Base-by-base conservation (phyloP, 1,284 basidiomycete species). In the Cryptococcus neoformans region DNA sequence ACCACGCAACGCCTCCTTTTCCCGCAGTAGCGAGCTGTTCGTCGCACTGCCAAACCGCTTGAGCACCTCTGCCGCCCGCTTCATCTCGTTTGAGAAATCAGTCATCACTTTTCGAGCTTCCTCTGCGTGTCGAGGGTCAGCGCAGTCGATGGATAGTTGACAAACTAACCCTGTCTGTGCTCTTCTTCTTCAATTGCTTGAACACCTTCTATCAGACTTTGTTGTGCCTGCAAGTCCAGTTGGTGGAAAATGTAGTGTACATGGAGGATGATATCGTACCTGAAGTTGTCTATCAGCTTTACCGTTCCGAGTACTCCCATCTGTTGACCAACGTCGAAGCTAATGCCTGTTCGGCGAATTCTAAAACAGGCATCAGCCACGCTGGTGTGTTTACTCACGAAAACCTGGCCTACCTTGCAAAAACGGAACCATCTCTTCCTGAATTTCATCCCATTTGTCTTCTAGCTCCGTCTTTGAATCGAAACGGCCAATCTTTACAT, bases 391-490 rank as follows among this genome's bases (percentile, higher is more conserved):
- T 16, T 36, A 36, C 17, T 17, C 28, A 21, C 35, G 16, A 39
- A 35, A 17, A 7, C 9, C 8, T 2, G 17, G 52, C 65, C 51
- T 48, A 73, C 71, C 38, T 17, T 65, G 45, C 14, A 74, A 53
- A 42, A 54, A 59, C 4, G 57, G 51, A 4, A 41, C 45, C 5
- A 67, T 44, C 41, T 65, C 60, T 5, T 49, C 45, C 55, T 70
- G 66, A 5, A 72, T 58, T 37, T 51, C 44, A 17, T 67, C 58
- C 72, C 70, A 74, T 35, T 59, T 40, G 6, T 59, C 55, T 34
- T 63, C 64, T 8, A 72, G 56, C 21, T 62, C 50, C 3, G 17
- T 50, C 44, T 66, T 51, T 16, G 53, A 54, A 44, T 60, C 50
- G 47, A 62, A 66, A 6, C 47, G 42, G 16, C 55, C 55, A 14